Evolutionary conservation across 1,139 yeast genomes (phyloP).

Genomic region (Suhomyces bokatorum): DNA sequence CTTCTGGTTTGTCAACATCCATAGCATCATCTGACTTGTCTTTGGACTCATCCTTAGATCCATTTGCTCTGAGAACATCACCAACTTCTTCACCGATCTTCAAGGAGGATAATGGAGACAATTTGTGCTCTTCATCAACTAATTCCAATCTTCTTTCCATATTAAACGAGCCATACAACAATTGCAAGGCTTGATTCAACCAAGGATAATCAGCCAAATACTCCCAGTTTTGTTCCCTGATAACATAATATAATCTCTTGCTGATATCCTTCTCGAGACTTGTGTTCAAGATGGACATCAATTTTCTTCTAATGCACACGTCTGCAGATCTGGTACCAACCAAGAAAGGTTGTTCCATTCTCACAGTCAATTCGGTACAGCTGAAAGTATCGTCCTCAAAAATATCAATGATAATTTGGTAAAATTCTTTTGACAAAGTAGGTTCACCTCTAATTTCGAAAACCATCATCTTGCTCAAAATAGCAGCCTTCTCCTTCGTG

Average conservation of each 20-base stretch:
- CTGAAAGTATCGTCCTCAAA: slow-evolving; percentile 80
- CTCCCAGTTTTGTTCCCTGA: slow-evolving; percentile 97
- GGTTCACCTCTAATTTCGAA: slow-evolving; percentile 88
- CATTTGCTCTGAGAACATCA: background rate
- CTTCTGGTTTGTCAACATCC: slow-evolving; percentile 23
- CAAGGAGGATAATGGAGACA: slow-evolving; percentile 1
- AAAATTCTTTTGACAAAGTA: slow-evolving; percentile 75
- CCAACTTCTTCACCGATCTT: slow-evolving; percentile 2
- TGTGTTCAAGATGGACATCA: slow-evolving; percentile 77
- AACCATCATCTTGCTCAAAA: slow-evolving; percentile 89
- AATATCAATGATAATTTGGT: slow-evolving; percentile 82
- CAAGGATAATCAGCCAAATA: slow-evolving; percentile 89
- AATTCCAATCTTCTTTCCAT: slow-evolving; percentile 48
- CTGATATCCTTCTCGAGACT: slow-evolving; percentile 79
- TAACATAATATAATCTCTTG: slow-evolving; percentile 79
- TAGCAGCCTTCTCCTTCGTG: slow-evolving; percentile 93
- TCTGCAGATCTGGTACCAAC: slow-evolving; percentile 89
- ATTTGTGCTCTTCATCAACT: slow-evolving; percentile 45
- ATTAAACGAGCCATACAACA: slow-evolving; percentile 78
- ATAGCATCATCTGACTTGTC: slow-evolving; percentile 18
- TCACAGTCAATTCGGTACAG: slow-evolving; percentile 85
- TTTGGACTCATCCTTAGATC: slow-evolving; percentile 2
- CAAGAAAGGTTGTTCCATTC: slow-evolving; percentile 96
- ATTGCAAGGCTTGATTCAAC: slow-evolving; percentile 90
- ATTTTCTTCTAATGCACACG: slow-evolving; percentile 68